Conservation (phyloP, 2,329 filamentous ascomycete genomes). For the Neospermospora avenae region DNA sequence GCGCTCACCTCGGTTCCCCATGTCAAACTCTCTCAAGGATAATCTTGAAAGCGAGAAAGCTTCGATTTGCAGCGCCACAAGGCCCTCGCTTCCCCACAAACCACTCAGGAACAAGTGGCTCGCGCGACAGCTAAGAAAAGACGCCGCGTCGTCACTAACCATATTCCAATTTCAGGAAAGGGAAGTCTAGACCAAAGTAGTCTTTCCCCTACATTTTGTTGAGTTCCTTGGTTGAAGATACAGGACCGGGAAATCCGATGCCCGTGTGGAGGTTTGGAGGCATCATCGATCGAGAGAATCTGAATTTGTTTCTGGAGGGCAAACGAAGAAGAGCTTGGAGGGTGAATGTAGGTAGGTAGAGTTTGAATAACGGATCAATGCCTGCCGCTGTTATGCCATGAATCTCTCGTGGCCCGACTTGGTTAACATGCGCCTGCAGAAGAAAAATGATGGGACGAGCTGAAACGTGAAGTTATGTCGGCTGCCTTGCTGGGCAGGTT, state of each 20-base stretch:
- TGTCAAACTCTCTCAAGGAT: background rate
- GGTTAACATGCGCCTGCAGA: too few relatives aligned
- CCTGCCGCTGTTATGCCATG: too few relatives aligned
- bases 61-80: background rate
- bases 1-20: background rate
- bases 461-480: background rate
- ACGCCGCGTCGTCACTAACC: slow-evolving; percentile 2
- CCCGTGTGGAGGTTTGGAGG: background rate
- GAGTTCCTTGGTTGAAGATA: background rate
- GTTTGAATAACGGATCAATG: background rate
- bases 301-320: background rate
- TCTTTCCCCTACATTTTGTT: background rate
- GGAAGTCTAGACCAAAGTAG: slow-evolving; percentile 1
- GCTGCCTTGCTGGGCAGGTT: too few relatives aligned
- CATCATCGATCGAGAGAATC: slow-evolving; percentile 4
- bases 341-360: background rate
- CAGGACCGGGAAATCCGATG: background rate
- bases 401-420: too few relatives aligned
- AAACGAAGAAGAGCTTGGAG: background rate
- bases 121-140: background rate
- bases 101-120: slow-evolving; percentile 1
- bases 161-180: background rate
- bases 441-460: background rate
- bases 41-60: too few relatives aligned
- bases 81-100: slow-evolving; percentile 2